phyloP scores from a whole-genome alignment of 176 grass and related monocot genomes.

The Oryza longistaminata region DNA sequence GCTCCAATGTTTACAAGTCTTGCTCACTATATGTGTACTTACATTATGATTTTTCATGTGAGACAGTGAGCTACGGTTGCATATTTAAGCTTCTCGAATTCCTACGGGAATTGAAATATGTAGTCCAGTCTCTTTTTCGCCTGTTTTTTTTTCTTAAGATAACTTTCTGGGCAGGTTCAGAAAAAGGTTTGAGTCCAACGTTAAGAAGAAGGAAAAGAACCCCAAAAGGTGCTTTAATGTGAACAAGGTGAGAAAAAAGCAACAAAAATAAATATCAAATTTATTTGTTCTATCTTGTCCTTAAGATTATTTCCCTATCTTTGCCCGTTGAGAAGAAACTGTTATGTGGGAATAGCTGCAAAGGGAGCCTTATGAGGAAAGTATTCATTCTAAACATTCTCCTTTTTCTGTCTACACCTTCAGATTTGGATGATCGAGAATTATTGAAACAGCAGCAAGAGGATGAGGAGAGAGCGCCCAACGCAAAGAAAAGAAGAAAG shows the following conservation, averaged over 20 bases:
- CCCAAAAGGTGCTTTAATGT: conserved; percentile 66
- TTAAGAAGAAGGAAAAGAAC: conserved; percentile 96
- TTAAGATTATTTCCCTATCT: not conserved
- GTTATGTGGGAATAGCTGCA: not conserved
- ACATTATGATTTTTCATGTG: not conserved
- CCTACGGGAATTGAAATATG: not conserved
- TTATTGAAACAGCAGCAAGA: conserved; percentile 95
- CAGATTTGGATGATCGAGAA: conserved; percentile 98
- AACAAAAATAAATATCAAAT: not conserved
- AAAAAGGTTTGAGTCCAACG: conserved; percentile 84
- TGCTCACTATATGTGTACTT: not conserved
- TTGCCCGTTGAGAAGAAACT: not conserved
- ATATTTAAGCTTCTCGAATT: conserved; percentile 18
- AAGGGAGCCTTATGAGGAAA: not conserved
- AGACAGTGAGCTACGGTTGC: not conserved
- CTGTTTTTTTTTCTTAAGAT: conserved; percentile 6
- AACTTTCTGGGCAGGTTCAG: conserved; percentile 70
- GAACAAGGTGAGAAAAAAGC: conserved; percentile 75
- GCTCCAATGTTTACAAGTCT: conserved; percentile 6
- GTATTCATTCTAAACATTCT: not conserved
- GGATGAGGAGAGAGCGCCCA: conserved; percentile 80
- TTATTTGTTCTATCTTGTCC: not conserved
- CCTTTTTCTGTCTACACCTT: not conserved
- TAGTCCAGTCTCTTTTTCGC: not conserved
- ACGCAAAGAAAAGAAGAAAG: conserved; percentile 85